Base-by-base conservation (phyloP, 306 rosid species). In the Quercus agrifolia region DNA sequence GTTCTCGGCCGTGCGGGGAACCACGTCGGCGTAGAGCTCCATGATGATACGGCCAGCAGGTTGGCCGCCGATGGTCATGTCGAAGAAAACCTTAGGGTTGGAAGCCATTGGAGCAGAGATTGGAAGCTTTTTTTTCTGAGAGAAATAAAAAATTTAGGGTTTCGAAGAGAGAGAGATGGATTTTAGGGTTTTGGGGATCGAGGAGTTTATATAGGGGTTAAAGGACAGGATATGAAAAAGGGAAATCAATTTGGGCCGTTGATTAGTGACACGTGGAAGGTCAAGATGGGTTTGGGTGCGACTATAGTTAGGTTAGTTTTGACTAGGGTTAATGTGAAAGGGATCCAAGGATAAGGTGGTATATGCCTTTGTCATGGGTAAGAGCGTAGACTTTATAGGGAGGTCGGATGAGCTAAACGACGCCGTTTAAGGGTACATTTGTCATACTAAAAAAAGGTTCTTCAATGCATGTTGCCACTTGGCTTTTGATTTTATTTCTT, bases 1-100 rank as follows among this genome's bases (percentile, higher is more conserved):
- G 77, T 94, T 94, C 86, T 94, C 99, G 13, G 97, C 99, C 9
- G 97, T 94, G 17, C 74, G 80, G 0, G 97, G 97, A 19, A 92
- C 88, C 19, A 82, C 79, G 54, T 92, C 95, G 3, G 97, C 95
- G 69, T 1, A 94, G n/a, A 94, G 97, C 91, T 94, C 97, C 87
- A 94, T 92, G 3, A 92, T 78, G 74, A 94, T 80, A 15, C 99
- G 89, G 19, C 98, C 97, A 2, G 79, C 89, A 0, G 93, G 81
- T n/a, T 73, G 59, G 68, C 85, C 90, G 11, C 94, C 97, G 77
- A 92, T 41, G 1, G 90, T 49, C 88, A 94, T 92, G 69, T 94
- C 97, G 15, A 94, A 94, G 86, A 75, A 94, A 0, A 94, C 97
- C 85, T 23, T 91, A 52, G 98, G 97, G 81, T 94, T 94, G 3